phyloP scores from a whole-genome alignment of 2,329 filamentous ascomycete species.

The Zelopaecilomyces penicillatus region DNA sequence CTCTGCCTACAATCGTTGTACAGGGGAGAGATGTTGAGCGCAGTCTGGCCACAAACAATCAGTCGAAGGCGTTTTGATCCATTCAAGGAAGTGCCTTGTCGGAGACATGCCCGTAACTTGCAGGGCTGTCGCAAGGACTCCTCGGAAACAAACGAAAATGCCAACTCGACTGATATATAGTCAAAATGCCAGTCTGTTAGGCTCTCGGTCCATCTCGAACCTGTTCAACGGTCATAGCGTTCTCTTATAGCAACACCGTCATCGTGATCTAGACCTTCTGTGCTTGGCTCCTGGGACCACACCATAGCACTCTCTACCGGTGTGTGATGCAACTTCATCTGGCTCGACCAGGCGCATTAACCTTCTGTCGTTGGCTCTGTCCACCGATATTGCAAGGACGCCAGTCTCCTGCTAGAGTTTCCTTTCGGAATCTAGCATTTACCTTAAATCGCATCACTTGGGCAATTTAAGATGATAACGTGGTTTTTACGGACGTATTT shows the following conservation, averaged over 20 bases:
- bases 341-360: slow-evolving; percentile 52
- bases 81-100: slow-evolving; percentile 30
- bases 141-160: slow-evolving; percentile 40
- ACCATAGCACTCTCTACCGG: slow-evolving; percentile 31
- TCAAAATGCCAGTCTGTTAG: slow-evolving; percentile 30
- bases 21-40: slow-evolving; percentile 33
- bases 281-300: slow-evolving; percentile 31
- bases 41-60: slow-evolving; percentile 42
- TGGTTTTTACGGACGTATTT: slow-evolving; percentile 96
- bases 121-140: slow-evolving; percentile 28
- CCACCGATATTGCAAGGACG: slow-evolving; percentile 37
- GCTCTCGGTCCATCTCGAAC: slow-evolving; percentile 35
- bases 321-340: slow-evolving; percentile 38
- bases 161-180: slow-evolving; percentile 15
- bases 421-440: slow-evolving; percentile 22
- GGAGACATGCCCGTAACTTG: slow-evolving; percentile 31
- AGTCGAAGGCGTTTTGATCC: slow-evolving; percentile 28
- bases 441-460: slow-evolving; percentile 40
- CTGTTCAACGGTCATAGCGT: slow-evolving; percentile 3
- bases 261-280: slow-evolving; percentile 12
- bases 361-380: slow-evolving; percentile 34
- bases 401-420: slow-evolving; percentile 33
- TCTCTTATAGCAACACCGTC: background rate
- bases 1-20: slow-evolving; percentile 7
- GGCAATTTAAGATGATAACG: slow-evolving; percentile 46